Conservation (phyloP, 2,329 filamentous ascomycete species). For the Fusarium dlaminii region DNA sequence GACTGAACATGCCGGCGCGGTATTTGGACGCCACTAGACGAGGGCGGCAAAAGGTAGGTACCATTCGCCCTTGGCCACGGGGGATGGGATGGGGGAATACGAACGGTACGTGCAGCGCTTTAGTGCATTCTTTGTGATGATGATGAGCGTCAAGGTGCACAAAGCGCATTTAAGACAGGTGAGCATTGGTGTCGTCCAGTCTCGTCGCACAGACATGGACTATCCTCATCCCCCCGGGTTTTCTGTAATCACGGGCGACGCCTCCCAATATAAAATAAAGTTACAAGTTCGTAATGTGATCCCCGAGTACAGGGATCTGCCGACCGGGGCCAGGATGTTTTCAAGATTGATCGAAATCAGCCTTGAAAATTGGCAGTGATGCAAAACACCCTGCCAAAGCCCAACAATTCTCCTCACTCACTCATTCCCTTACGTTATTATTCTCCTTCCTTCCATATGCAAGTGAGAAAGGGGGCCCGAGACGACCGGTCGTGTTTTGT, state of each 20-base stretch:
- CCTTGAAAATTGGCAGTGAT: constrained; percentile 14
- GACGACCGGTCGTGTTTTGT: constrained; percentile 1
- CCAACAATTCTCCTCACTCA: background rate
- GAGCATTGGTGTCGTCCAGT: background rate
- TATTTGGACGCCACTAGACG: constrained; percentile 11
- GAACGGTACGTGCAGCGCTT: background rate
- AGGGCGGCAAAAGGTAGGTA: background rate
- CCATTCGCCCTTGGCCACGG: background rate
- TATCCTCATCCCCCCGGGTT: constrained; percentile 2
- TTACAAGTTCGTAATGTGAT: constrained; percentile 21
- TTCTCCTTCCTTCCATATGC: background rate
- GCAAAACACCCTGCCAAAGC: background rate
- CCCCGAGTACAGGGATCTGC: constrained; percentile 11
- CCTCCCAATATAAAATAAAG: constrained; percentile 32
- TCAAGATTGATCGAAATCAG: constrained; percentile 9
- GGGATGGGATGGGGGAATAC: background rate
- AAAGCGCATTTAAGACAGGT: constrained; percentile 3
- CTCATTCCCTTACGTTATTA: background rate
- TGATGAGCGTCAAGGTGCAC: background rate
- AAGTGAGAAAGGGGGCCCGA: background rate
- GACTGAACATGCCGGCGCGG: background rate
- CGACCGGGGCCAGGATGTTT: background rate
- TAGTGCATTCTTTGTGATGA: background rate
- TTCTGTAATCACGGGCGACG: constrained; percentile 10
- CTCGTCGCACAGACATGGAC: constrained; percentile 16